phyloP scores from a whole-genome alignment of 371 early-diverging fungal genomes.

The Actinomucor elegans region DNA sequence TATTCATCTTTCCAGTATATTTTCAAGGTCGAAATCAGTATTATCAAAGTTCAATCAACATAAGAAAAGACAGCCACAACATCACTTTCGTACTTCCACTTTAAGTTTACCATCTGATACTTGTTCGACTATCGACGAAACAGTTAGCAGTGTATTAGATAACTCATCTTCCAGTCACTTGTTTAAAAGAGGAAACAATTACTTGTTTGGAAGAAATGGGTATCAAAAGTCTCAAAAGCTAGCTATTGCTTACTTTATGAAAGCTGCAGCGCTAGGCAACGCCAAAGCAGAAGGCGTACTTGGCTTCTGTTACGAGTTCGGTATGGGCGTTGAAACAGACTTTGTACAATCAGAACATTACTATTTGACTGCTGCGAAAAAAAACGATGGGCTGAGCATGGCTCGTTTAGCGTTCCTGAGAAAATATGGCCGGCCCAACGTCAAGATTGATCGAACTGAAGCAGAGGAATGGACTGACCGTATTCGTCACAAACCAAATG shows the following conservation, averaged over 20 bases:
- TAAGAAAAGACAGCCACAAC: background rate
- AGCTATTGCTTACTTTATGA: constrained; percentile 44
- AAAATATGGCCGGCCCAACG: constrained; percentile 69
- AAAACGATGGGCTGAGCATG: constrained; percentile 54
- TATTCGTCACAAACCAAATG: constrained; percentile 24
- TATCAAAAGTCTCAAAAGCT: constrained; percentile 31
- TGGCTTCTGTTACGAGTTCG: constrained; percentile 77
- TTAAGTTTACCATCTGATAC: background rate
- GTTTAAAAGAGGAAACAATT: constrained; percentile 40
- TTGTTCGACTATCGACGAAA: background rate
- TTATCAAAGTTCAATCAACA: constrained; percentile 13
- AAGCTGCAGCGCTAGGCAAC: constrained; percentile 41
- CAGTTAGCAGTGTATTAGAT: background rate
- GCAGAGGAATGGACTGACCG: constrained; percentile 58
- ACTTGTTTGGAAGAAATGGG: constrained; percentile 56
- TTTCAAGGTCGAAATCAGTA: constrained; percentile 19
- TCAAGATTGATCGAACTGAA: constrained; percentile 67
- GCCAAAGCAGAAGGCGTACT: constrained; percentile 47
- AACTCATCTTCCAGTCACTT: constrained; percentile 8
- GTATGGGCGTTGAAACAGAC: constrained; percentile 60
- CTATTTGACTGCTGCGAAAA: constrained; percentile 48
- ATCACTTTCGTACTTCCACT: background rate
- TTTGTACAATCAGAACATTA: constrained; percentile 52
- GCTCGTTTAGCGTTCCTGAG: constrained; percentile 66
- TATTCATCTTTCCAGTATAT: constrained; percentile 7